Evolutionary conservation across 2,329 filamentous ascomycete genomes (phyloP).

Genomic region (Penicillium sp.): DNA sequence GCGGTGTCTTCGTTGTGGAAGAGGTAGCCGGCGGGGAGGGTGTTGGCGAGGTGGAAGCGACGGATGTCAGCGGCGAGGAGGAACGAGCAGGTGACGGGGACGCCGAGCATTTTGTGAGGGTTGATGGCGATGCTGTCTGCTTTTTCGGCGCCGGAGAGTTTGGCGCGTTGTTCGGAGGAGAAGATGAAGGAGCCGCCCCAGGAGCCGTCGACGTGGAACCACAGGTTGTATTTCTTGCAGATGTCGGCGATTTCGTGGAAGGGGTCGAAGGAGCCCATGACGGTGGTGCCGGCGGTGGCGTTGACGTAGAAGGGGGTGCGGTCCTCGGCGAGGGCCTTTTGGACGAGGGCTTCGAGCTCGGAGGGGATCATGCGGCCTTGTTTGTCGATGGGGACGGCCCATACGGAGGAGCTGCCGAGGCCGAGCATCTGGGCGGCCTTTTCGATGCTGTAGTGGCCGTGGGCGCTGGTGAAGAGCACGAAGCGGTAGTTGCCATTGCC

Average conservation of each 20-base stretch:
- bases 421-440: conserved; percentile 90
- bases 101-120: conserved; percentile 94
- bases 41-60: conserved; percentile 74
- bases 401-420: conserved; percentile 65
- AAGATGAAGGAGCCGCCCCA: conserved; percentile 86
- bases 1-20: conserved; percentile 55
- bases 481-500: conserved; percentile 61
- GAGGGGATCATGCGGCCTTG: conserved; percentile 61
- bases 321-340: conserved; percentile 54
- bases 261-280: conserved; percentile 80
- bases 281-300: conserved; percentile 87
- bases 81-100: conserved; percentile 83
- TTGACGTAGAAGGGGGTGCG: conserved; percentile 90
- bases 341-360: conserved; percentile 56
- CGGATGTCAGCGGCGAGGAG: conserved; percentile 68
- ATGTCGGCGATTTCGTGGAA: conserved; percentile 61
- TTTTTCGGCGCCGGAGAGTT: conserved; percentile 58
- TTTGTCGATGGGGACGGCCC: conserved; percentile 63
- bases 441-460: conserved; percentile 90
- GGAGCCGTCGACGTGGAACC: conserved; percentile 86
- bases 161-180: conserved; percentile 56
- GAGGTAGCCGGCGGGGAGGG: conserved; percentile 76
- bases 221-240: conserved; percentile 63
- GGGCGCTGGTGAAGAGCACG: conserved; percentile 75
- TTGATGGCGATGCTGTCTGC: conserved; percentile 81